Evolutionary conservation across 805 yeast genomes (phyloP).

Genomic region (Hanseniaspora nectarophila): DNA sequence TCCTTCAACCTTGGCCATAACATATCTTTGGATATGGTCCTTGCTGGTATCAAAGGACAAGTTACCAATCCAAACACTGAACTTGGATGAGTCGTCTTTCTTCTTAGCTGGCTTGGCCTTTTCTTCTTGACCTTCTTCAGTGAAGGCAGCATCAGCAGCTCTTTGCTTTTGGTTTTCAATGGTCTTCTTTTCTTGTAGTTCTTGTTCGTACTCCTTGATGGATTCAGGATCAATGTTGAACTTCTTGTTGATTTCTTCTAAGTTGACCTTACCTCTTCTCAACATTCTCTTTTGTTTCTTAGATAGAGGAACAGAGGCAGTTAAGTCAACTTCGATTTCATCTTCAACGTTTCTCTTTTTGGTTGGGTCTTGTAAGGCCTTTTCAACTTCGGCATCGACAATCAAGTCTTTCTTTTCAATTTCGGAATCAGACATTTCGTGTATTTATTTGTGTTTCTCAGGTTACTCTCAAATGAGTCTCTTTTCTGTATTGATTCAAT

Average conservation of each 20-base stretch:
- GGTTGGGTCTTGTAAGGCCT: constrained; percentile 28
- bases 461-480: too few species aligned
- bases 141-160: constrained; percentile 19
- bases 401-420: constrained; percentile 12
- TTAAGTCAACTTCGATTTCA: constrained; percentile 58
- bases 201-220: constrained; percentile 30
- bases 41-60: constrained; percentile 70
- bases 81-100: constrained; percentile 37
- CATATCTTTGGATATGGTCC: constrained; percentile 57
- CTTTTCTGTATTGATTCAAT: too few species aligned
- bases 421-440: background rate
- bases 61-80: constrained; percentile 92
- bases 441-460: background rate
- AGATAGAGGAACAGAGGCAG: constrained; percentile 68
- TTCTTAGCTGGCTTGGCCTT: constrained; percentile 22
- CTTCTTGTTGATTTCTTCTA: constrained; percentile 41
- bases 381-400: constrained; percentile 24
- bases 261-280: constrained; percentile 61
- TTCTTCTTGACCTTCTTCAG: constrained; percentile 27
- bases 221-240: constrained; percentile 31
- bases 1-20: constrained; percentile 45
- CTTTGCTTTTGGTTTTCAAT: constrained; percentile 17
- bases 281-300: constrained; percentile 79
- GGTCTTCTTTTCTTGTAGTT: constrained; percentile 24
- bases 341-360: constrained; percentile 32